These are phyloP conservation scores for Colletotrichum brevisporum DNA, from an alignment of 2,329 filamentous ascomycete species.

Conservation along the genomic window DNA sequence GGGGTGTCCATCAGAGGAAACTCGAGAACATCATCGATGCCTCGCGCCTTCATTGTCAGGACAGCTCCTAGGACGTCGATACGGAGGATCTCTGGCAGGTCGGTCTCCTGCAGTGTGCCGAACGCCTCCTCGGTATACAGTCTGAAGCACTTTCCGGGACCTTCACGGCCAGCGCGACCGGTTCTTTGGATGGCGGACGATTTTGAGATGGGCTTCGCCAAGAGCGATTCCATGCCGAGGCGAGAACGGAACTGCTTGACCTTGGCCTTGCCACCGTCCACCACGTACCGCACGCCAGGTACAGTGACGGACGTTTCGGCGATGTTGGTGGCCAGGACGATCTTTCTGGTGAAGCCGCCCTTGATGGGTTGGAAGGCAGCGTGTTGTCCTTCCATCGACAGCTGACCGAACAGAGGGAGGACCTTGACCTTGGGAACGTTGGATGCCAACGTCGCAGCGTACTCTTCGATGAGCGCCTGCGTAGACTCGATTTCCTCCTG, in stretches of 20 bases:
- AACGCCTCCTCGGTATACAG: slow-evolving; percentile 89
- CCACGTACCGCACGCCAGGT: slow-evolving; percentile 89
- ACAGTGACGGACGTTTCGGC: slow-evolving; percentile 99
- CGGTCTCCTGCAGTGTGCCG: slow-evolving; percentile 76
- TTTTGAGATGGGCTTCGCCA: slow-evolving; percentile 91
- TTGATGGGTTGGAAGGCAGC: slow-evolving; percentile 84
- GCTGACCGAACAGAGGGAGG: slow-evolving; percentile 89
- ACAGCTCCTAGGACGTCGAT: slow-evolving; percentile 90
- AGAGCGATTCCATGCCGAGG: slow-evolving; percentile 89
- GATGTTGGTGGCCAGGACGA: slow-evolving; percentile 96
- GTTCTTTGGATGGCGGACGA: slow-evolving; percentile 93
- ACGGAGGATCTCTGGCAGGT: slow-evolving; percentile 89
- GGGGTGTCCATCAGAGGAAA: slow-evolving; percentile 92
- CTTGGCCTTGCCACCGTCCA: slow-evolving; percentile 95
- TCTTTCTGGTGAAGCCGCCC: slow-evolving; percentile 82
- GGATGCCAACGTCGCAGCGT: slow-evolving; percentile 78
- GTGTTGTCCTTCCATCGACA: slow-evolving; percentile 89
- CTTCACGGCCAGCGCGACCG: slow-evolving; percentile 94
- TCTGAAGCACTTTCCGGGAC: slow-evolving; percentile 88
- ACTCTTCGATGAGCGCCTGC: slow-evolving; percentile 85
- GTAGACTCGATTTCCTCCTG: slow-evolving; percentile 92
- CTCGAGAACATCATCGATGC: slow-evolving; percentile 82
- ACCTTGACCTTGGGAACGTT: slow-evolving; percentile 81
- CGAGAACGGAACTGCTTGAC: slow-evolving; percentile 90
- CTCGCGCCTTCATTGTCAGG: slow-evolving; percentile 93